Evolutionary conservation across 2,329 filamentous ascomycete genomes (phyloP), one percentile per base, ranked within the genome.

Genomic region (Curvularia verruculosa): DNA sequence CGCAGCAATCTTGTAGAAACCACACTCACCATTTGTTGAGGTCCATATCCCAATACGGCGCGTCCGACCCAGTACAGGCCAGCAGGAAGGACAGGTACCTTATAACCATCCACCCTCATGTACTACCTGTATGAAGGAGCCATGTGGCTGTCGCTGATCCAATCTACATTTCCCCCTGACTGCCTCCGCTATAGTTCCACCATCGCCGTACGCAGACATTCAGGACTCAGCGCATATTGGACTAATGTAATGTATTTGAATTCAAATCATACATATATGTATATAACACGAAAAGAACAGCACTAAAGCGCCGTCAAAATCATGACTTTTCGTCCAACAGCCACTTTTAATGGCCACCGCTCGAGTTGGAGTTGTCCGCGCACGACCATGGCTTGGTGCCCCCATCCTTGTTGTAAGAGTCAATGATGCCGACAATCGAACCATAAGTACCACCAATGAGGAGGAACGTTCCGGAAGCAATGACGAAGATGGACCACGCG

Each of bases 371-470:
- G 51, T 71, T 71, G 12, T 71, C 68, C 0, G 63, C 67, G 28
- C 68, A 71, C 26, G 55, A 60, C 68, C 68, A 71, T 1, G 68
- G 63, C 18, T 59, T 47, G 1, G 62, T 64, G 7, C 68, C 68
- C 5, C 68, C 68, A 5, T 63, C 54, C 28, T 49, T 61, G 2
- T 68, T 67, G 52, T 66, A 69, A 19, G 60, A 66, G 52, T 71
- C 56, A 9, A 71, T 70, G 3, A 71, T 71, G 15, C 65, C 67
- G 4, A 69, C 61, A 28, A 71, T 60, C 3, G 64, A 66, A 2
- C 68, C 67, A 28, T 71, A 71, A 1, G 68, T 69, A 23, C 68
- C 68, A 24, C 64, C 62, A 19, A 71, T 57, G 12, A 64, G 68
- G 4, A 71, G 48, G 45, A 69, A 71, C 24, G 54, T 60, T 34